Evolutionary conservation across 345 rosid genomes (phyloP).

Genomic region (Hirschfeldia incana): DNA sequence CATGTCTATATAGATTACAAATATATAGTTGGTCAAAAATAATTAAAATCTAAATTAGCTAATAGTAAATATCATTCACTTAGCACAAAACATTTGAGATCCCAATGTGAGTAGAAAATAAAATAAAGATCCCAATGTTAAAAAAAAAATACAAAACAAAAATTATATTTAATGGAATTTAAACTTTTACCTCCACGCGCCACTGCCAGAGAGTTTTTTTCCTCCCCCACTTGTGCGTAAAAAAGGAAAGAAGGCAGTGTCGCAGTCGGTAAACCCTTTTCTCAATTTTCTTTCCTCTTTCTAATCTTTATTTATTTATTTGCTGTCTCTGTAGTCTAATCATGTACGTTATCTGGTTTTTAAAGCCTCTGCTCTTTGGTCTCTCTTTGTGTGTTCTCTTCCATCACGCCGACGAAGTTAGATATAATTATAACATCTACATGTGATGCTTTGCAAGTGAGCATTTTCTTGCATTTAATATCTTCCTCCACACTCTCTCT

Average conservation of each 20-base stretch:
- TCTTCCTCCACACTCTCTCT: constrained; percentile 1
- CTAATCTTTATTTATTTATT: not conserved
- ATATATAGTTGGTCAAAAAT: no score
- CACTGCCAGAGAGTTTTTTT: constrained; percentile 37
- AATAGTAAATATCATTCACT: no score
- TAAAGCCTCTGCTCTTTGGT: constrained; percentile 27
- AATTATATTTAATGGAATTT: not conserved
- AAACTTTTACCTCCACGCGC: constrained; percentile 33
- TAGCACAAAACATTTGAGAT: constrained; percentile 19
- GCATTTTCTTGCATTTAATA: not conserved
- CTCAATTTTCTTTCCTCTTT: not conserved
- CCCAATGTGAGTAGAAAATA: constrained; percentile 20
- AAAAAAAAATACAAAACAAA: not conserved
- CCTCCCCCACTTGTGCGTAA: constrained; percentile 28
- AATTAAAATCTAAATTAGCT: no score
- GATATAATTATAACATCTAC: not conserved
- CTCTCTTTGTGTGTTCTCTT: constrained; percentile 20
- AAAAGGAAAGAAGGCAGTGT: constrained; percentile 25
- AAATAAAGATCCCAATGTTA: not conserved
- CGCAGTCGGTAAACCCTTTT: constrained; percentile 31
- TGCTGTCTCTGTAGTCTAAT: constrained; percentile 39
- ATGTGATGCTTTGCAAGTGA: constrained; percentile 29
- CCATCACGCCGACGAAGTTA: constrained; percentile 14
- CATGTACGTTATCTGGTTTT: constrained; percentile 32
- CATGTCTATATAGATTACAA: no score